Evolutionary conservation across 2,329 filamentous ascomycete genomes (phyloP).

Genomic region (Diaporthe sp.): DNA sequence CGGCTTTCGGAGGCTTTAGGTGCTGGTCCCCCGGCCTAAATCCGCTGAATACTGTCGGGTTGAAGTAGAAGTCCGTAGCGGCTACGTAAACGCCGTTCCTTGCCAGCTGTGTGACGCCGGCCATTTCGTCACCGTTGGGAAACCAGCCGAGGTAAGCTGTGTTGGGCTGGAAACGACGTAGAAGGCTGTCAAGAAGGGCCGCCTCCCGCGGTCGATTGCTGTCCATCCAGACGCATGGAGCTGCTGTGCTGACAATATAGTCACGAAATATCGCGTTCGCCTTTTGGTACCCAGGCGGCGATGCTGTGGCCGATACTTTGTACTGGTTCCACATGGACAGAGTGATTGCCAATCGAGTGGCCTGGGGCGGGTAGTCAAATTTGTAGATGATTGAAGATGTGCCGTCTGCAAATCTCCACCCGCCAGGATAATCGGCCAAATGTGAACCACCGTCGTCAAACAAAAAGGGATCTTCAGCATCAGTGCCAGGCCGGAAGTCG

Average conservation of each 20-base stretch:
- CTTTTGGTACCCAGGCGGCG: background rate
- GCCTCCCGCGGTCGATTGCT: background rate
- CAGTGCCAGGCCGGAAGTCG: background rate
- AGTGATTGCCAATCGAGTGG: background rate
- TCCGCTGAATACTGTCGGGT: background rate
- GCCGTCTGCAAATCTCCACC: background rate
- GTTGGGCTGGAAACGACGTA: background rate
- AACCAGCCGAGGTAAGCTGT: background rate
- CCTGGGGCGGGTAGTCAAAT: background rate
- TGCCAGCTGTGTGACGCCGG: background rate
- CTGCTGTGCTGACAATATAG: background rate
- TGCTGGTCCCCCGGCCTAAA: background rate
- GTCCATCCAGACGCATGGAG: background rate
- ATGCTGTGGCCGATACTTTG: background rate
- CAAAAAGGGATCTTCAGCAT: background rate
- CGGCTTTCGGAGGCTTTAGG: background rate
- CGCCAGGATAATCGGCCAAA: background rate
- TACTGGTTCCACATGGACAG: background rate
- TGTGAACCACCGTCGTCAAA: background rate
- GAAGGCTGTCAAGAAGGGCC: background rate
- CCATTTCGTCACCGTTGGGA: background rate
- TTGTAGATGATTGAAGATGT: background rate
- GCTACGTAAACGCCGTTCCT: background rate
- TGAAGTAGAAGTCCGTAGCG: background rate
- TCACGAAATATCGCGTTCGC: background rate